phyloP scores from a whole-genome alignment of 1,284 basidiomycete genomes.

The Pisolithus thermaeus region DNA sequence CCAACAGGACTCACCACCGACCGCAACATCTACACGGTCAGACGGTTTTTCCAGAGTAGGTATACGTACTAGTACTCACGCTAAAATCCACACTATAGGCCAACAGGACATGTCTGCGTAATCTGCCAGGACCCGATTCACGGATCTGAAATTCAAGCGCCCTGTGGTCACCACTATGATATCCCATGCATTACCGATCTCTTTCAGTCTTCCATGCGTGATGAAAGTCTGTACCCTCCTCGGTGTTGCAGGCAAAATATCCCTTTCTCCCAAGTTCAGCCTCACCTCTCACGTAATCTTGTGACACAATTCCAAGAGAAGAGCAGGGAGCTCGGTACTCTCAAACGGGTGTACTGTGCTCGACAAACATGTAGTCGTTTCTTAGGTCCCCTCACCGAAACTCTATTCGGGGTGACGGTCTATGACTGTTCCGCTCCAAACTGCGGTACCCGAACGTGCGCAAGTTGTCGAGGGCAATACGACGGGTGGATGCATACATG shows the following conservation, averaged over 20 bases:
- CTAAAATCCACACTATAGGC: slow-evolving; percentile 8
- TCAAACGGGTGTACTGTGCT: slow-evolving; percentile 23
- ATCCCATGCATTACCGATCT: slow-evolving; percentile 34
- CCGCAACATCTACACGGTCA: neutral
- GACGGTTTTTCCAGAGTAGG: neutral
- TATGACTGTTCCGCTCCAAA: too few species aligned
- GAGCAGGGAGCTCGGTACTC: slow-evolving; percentile 31
- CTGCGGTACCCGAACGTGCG: too few species aligned
- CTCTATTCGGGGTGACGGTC: neutral
- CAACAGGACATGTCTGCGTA: slow-evolving; percentile 33
- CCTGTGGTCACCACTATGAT: slow-evolving; percentile 38
- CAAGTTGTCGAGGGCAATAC: slow-evolving; percentile 17
- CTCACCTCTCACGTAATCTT: slow-evolving; percentile 22
- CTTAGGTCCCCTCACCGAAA: too few species aligned
- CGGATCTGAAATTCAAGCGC: slow-evolving; percentile 27
- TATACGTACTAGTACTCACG: too few species aligned
- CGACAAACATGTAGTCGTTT: too few species aligned
- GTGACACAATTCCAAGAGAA: slow-evolving; percentile 26
- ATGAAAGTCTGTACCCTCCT: slow-evolving; percentile 41
- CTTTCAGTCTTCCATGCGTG: slow-evolving; percentile 32
- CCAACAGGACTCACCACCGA: neutral
- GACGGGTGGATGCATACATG: slow-evolving; percentile 19
- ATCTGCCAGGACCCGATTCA: slow-evolving; percentile 32
- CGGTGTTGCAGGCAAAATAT: slow-evolving; percentile 37
- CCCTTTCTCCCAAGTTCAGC: slow-evolving; percentile 23